These are phyloP conservation scores for Zizania palustris DNA, from an alignment of 202 grass and related monocot species.

Conservation along the genomic window DNA sequence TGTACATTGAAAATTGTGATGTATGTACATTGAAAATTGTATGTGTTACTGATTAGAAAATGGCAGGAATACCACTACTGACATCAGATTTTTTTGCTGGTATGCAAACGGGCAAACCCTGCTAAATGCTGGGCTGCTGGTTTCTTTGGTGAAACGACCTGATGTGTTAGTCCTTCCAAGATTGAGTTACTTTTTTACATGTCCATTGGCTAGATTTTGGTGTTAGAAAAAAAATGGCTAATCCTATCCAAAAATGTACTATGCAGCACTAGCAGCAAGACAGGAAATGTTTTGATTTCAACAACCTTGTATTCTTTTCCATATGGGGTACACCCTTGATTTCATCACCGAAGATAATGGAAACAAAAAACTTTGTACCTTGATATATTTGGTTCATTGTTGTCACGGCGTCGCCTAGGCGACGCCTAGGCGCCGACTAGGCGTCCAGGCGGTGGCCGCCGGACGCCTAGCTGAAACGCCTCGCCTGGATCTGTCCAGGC, in stretches of 20 bases:
- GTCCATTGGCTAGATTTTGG: background rate
- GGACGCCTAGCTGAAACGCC: no score
- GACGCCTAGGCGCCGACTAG: no score
- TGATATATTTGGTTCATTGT: slow-evolving; percentile 15
- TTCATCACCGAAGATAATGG: no score
- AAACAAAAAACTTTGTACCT: background rate
- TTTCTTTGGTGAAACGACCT: slow-evolving; percentile 16
- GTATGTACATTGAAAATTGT: slow-evolving; percentile 2
- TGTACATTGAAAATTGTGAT: background rate
- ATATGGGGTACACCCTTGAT: no score
- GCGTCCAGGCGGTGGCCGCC: no score
- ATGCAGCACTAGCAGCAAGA: no score
- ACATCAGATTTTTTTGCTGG: background rate
- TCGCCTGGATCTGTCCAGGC: no score
- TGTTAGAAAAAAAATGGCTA: background rate
- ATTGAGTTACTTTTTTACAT: slow-evolving; percentile 11
- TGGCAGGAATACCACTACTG: background rate
- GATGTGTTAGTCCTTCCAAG: slow-evolving; percentile 5
- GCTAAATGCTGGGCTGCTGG: background rate
- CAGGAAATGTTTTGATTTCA: no score
- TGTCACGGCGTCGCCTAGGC: no score
- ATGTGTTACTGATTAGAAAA: slow-evolving; percentile 6
- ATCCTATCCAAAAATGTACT: background rate
- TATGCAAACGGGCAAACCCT: slow-evolving; percentile 32
- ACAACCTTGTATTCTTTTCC: no score